These are phyloP conservation scores for Aspergillus baeticus DNA, from an alignment of 495 filamentous ascomycete genomes.

Conservation along the genomic window DNA sequence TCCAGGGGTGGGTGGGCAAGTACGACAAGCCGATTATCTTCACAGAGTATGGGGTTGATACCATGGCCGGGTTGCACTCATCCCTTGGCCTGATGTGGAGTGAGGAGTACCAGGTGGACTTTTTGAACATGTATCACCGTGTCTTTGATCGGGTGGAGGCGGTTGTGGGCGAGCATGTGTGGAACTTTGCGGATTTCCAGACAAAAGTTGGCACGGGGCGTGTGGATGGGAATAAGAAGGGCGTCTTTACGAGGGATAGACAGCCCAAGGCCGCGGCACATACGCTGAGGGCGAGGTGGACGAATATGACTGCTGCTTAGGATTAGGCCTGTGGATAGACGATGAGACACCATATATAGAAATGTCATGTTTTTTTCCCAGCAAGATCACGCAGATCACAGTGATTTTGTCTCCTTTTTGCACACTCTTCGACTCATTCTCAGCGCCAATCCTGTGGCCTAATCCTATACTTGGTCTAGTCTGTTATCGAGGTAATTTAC, in stretches of 20 bases:
- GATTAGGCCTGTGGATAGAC: too few species aligned
- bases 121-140: background rate
- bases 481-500: too few species aligned
- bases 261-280: background rate
- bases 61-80: background rate
- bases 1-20: background rate
- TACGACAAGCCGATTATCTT: background rate
- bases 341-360: too few species aligned
- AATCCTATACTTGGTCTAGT: too few species aligned
- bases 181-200: constrained; percentile 4
- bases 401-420: too few species aligned
- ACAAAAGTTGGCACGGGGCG: background rate
- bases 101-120: background rate
- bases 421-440: too few species aligned
- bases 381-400: too few species aligned
- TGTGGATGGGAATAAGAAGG: constrained; percentile 1
- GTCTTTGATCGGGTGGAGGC: background rate
- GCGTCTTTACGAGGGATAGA: background rate
- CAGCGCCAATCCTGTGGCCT: too few species aligned
- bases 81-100: background rate
- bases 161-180: constrained; percentile 1
- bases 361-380: too few species aligned
- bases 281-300: background rate
- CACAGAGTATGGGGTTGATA: background rate
- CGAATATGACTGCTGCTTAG: too few species aligned